A percentile compares a stretch with the other conserved stretches of the same genome.
phyloP scores from a whole-genome alignment of 352 stramenopile species.

The Phytophthora multivora region DNA sequence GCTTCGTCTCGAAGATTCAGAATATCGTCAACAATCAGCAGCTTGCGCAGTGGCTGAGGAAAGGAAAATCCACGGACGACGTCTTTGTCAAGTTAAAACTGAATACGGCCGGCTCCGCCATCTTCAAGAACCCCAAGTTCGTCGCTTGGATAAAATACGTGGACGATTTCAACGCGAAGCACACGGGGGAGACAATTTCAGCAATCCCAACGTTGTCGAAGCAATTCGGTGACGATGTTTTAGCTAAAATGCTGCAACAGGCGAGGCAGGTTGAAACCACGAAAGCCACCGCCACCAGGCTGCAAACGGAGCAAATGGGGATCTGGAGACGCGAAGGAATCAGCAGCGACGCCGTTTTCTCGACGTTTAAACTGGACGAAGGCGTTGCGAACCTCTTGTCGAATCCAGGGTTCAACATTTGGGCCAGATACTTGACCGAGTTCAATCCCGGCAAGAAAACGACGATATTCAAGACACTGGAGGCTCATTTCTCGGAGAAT shows the following conservation, averaged over 20 bases:
- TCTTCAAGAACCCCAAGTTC: slow-evolving; percentile 3
- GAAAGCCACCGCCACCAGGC: not conserved
- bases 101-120: not conserved
- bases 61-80: not conserved
- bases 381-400: not conserved
- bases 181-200: not conserved
- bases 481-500: not conserved
- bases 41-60: not conserved
- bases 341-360: slow-evolving; percentile 3
- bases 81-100: slow-evolving; percentile 10
- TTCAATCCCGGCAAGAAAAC: slow-evolving; percentile 9
- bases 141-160: slow-evolving; percentile 4
- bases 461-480: not conserved
- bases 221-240: not conserved
- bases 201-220: slow-evolving; percentile 1
- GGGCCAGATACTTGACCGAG: slow-evolving; percentile 7
- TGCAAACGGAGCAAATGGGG: slow-evolving; percentile 8
- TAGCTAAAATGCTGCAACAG: slow-evolving; percentile 3
- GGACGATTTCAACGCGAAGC: not conserved
- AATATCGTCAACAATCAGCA: slow-evolving; percentile 1
- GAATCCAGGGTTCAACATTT: slow-evolving; percentile 4
- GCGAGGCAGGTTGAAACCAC: not conserved
- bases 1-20: not conserved
- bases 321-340: not conserved
- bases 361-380: slow-evolving; percentile 4